Evolutionary conservation across 148 eudicot species (phyloP), one percentile per base, ranked within the genome.

Genomic region (Gaultheria prostrata): DNA sequence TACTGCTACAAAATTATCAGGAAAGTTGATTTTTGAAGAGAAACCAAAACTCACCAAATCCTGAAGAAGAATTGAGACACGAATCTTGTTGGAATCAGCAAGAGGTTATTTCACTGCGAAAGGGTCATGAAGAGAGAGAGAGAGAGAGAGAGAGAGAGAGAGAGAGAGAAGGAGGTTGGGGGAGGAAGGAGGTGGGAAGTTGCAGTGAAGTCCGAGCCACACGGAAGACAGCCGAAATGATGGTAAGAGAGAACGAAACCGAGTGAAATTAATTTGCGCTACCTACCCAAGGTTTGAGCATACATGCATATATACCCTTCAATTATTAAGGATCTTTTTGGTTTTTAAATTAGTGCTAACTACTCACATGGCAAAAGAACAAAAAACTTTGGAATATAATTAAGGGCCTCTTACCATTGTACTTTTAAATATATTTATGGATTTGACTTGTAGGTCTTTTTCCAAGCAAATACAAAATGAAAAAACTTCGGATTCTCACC

Each of bases 171-270:
- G 14, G 69, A 14, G 65, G 15, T 24, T 75, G 20, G 26, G 26
- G 39, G 77, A 73, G 83, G 84, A 57, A 85, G 54, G 86, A 72
- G 86, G 6, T 28, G 63, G 70, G 86, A 85, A 80, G 50, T 15
- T 74, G 86, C 83, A 59, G 86, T 57, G 80, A 83, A 76, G 80
- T 57, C 74, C 49, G 81, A 48, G 24, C 83, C 83, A 80, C 83
- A 80, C 32, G 53, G n/a, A 30, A 48, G 8, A 26, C 69, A 57
- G 56, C 20, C 3, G n/a, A 48, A 24, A 32, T 71, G 72, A 35
- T 51, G 79, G 57, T 49, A 2, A 17, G 24, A 67, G 0, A 11
- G 32, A 67, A 67, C 30, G 69, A 82, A 74, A 82, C 84, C 84
- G 84, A 54, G 84, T 82, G 80, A 71, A 75, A 82, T 82, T 73